Base-by-base conservation (phyloP, 2,329 filamentous ascomycete genomes). In the Pseudogymnoascus sp. region DNA sequence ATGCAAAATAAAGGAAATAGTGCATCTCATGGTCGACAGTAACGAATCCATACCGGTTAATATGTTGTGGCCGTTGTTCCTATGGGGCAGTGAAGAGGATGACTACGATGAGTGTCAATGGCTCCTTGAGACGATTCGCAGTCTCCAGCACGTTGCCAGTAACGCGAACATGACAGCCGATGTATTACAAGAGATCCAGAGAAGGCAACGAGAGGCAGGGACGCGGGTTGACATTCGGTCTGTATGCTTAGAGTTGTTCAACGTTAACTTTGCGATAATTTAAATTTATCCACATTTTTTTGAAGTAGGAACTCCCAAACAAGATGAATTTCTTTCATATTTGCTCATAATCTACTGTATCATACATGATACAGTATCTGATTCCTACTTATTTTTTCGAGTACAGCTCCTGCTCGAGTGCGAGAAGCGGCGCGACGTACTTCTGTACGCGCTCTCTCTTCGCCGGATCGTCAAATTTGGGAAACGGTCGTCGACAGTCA, bases 401-500 rank as follows among this genome's bases (percentile, higher is more conserved):
- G 39, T 26, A 38, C 35, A 60, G 26, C 33, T 38, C 58, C 14
- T 26, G 14, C 58, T 60, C 58, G 58, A 60, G 14, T 11, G 58
- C 33, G 58, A 38, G 58, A 23, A 60, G 58, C 23, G 58, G 58
- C 6, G 52, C 61, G 21, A 60, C 45, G 23, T 35, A 39, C 35
- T 67, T 21, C 29, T 39, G 35, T 12, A 60, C 38, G 29, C 33
- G 35, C 19, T 60, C 35, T 41, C 19, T 60, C 73, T 80, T 80
- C 70, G 77, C 76, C 38, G 69, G 70, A 63, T 77, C 76, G 1
- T 69, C 64, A 65, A 78, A 85, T 65, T 74, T 72, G 0, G 82
- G 82, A 65, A 83, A 84, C 14, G 82, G 82, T 60, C 79, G 72
- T 52, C 83, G 74, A 70, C 80, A 84, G 68, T 83, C 78, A 60